phyloP scores from a whole-genome alignment of 805 yeast species.

The Maudiozyma saulgeensis region DNA sequence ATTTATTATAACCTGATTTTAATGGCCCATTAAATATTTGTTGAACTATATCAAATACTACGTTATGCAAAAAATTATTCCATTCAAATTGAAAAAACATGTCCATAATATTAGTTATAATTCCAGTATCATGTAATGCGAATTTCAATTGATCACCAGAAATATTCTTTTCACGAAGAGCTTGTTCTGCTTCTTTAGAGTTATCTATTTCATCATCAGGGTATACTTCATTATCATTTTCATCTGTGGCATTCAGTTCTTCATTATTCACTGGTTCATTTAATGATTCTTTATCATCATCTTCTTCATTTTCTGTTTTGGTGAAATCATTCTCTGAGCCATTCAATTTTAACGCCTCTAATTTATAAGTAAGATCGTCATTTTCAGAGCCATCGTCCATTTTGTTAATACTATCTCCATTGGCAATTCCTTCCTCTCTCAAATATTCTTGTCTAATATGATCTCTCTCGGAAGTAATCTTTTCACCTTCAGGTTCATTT shows the following conservation, averaged over 20 bases:
- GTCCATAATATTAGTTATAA: conserved; percentile 47
- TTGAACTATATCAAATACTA: conserved; percentile 73
- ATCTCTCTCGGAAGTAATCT: conserved; percentile 62
- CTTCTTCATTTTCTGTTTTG: neutral
- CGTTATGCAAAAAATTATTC: conserved; percentile 79
- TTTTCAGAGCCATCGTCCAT: neutral
- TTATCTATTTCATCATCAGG: conserved; percentile 16
- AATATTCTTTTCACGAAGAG: conserved; percentile 40
- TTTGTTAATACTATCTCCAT: neutral
- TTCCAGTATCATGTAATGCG: conserved; percentile 51
- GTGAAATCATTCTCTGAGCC: neutral
- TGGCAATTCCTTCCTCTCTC: conserved; percentile 10
- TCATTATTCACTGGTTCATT: conserved; percentile 3
- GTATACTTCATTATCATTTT: conserved; percentile 7
- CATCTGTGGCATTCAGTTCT: conserved; percentile 2
- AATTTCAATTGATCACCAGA: conserved; percentile 68
- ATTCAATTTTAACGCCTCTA: conserved; percentile 1
- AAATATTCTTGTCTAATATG: conserved; percentile 36
- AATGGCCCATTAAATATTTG: conserved; percentile 67
- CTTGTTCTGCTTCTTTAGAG: conserved; percentile 20
- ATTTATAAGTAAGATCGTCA: neutral
- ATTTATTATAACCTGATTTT: conserved; percentile 64
- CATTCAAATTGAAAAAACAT: conserved; percentile 68
- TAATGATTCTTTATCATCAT: neutral
- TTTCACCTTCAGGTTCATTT: conserved; percentile 67